These are phyloP conservation scores for Colletotrichum eremochloae DNA, from an alignment of 2,329 filamentous ascomycete species.

Conservation along the genomic window DNA sequence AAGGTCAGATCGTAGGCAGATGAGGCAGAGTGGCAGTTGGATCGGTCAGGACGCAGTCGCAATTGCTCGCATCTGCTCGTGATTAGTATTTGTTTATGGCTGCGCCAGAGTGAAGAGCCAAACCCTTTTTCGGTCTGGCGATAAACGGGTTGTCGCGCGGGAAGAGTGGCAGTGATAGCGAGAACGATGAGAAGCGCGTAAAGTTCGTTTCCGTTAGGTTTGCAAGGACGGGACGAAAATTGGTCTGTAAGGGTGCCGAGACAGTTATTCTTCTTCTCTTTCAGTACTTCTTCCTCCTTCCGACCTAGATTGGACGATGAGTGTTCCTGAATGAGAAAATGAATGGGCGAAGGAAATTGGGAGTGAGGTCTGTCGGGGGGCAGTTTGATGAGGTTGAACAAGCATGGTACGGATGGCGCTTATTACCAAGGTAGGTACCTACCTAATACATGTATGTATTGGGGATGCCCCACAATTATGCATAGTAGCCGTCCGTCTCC, in stretches of 20 bases:
- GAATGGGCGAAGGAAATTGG: constrained; percentile 20
- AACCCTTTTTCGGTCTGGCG: neutral
- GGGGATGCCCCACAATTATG: constrained; percentile 1
- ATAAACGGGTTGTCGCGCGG: neutral
- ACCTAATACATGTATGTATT: neutral
- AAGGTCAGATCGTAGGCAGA: constrained; percentile 17
- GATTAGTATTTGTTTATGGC: neutral
- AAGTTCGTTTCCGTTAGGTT: neutral
- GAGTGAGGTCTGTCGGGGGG: constrained; percentile 18
- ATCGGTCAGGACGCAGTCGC: neutral
- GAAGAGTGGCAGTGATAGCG: neutral
- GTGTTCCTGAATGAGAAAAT: constrained; percentile 16
- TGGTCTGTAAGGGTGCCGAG: neutral
- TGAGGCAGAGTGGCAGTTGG: neutral
- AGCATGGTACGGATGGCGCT: constrained; percentile 6
- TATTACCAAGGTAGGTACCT: neutral
- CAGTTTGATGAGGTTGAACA: constrained; percentile 21
- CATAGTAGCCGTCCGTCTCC: constrained; percentile 1
- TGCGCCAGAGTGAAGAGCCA: neutral
- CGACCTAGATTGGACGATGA: neutral
- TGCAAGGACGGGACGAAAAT: neutral
- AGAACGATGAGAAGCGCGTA: neutral
- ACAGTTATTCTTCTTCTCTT: neutral
- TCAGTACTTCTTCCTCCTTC: neutral
- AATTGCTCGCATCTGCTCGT: neutral